Evolutionary conservation across 2,329 filamentous ascomycete species (phyloP).

Genomic region (Drechslerella stenobrocha): DNA sequence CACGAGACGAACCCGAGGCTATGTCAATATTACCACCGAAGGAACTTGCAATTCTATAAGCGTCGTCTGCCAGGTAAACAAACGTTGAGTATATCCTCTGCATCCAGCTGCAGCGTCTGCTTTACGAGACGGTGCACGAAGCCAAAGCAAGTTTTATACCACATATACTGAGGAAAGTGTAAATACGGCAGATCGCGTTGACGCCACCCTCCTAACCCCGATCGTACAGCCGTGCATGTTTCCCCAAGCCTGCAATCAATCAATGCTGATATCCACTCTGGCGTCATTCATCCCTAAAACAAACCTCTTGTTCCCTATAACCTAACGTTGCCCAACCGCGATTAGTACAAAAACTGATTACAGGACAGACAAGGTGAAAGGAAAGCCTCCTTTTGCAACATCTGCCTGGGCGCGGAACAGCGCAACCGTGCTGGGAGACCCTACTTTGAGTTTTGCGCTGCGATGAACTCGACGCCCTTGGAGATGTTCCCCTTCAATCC

Average conservation of each 20-base stretch:
- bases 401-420: neutral
- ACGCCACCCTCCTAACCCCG: too few relatives aligned
- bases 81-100: neutral
- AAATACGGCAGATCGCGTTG: too few relatives aligned
- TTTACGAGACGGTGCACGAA: too few relatives aligned
- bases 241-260: neutral
- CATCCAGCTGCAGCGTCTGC: too few relatives aligned
- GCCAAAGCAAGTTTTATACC: neutral
- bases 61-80: neutral
- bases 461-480: conserved; percentile 81
- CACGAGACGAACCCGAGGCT: neutral
- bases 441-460: conserved; percentile 52
- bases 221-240: too few relatives aligned
- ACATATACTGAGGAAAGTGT: too few relatives aligned
- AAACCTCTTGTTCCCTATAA: conserved; percentile 41
- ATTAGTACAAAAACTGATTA: conserved; percentile 21
- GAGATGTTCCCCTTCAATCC: conserved; percentile 89
- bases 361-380: neutral
- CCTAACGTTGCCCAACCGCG: conserved; percentile 35
- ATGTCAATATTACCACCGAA: neutral
- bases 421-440: conserved; percentile 8
- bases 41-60: neutral
- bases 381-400: neutral
- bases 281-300: conserved; percentile 2
- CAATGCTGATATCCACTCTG: neutral